Evolutionary conservation across 257 asterid species (phyloP).

Genomic region (Coffea eugenioides): DNA sequence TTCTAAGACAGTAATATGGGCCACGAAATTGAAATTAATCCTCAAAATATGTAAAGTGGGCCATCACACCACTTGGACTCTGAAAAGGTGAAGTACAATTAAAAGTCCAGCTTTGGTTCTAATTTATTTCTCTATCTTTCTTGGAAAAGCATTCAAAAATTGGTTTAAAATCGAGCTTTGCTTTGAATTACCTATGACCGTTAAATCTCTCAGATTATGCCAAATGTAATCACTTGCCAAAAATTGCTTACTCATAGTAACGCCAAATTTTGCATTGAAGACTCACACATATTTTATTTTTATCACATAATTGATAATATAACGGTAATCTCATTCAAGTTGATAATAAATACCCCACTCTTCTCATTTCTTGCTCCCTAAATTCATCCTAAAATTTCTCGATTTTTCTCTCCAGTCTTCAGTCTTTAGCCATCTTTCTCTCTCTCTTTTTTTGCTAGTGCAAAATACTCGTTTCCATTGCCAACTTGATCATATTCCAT

Average conservation of each 20-base stretch:
- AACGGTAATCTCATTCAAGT: slow-evolving; percentile 16
- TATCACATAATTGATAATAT: not conserved
- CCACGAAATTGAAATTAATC: too few species aligned
- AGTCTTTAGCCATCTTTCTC: not conserved
- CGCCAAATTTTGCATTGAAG: slow-evolving; percentile 16
- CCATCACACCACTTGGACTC: too few species aligned
- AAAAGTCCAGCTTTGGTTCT: not conserved
- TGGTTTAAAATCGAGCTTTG: not conserved
- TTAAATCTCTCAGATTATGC: not conserved
- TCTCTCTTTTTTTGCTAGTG: not conserved
- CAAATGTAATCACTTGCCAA: slow-evolving; percentile 4
- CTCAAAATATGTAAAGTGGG: too few species aligned
- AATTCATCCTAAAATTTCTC: not conserved
- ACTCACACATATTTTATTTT: not conserved
- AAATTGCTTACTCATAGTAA: not conserved
- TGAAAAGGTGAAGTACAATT: not conserved
- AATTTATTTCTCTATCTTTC: not conserved
- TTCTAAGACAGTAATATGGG: too few species aligned
- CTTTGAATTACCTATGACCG: not conserved
- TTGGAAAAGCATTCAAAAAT: not conserved
- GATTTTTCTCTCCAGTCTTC: not conserved
- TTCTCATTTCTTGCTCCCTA: not conserved
- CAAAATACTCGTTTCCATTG: not conserved
- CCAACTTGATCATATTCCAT: not conserved
- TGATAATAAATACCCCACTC: not conserved